A percentile compares a stretch with the other conserved stretches of the same genome.
Conservation (phyloP, 176 grass and related monocot species). For the Phragmites australis region DNA sequence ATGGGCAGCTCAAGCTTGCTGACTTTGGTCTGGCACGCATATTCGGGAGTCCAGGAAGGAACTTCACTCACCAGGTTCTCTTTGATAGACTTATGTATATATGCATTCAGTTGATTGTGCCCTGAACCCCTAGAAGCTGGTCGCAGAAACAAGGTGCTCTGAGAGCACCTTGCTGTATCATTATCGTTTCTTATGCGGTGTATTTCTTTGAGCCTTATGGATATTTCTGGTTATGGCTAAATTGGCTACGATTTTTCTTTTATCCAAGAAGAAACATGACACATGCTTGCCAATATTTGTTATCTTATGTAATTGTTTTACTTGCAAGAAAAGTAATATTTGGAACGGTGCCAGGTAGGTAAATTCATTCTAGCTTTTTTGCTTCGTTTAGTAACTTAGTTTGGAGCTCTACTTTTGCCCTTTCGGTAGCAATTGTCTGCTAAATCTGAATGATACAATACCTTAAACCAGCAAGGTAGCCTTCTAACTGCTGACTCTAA, state of each 20-base stretch:
- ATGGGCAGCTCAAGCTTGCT: slow-evolving; percentile 94
- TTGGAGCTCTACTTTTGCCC: not conserved
- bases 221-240: slow-evolving; percentile 17
- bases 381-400: not conserved
- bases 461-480: slow-evolving; percentile 22
- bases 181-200: slow-evolving; percentile 18
- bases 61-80: slow-evolving; percentile 92
- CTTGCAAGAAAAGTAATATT: slow-evolving; percentile 11
- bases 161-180: not conserved
- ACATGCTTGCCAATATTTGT: slow-evolving; percentile 11
- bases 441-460: slow-evolving; percentile 10
- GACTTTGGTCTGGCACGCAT: slow-evolving; percentile 96
- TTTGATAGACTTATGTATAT: slow-evolving; percentile 9
- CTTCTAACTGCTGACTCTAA: slow-evolving; percentile 16
- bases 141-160: slow-evolving; percentile 11
- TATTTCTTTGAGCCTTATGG: not conserved
- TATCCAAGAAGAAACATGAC: not conserved
- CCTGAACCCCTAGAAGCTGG: not conserved
- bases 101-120: not conserved
- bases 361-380: not conserved
- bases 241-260: slow-evolving; percentile 12
- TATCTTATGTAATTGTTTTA: not conserved
- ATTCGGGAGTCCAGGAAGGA: slow-evolving; percentile 91
- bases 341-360: not conserved
- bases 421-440: not conserved